Conservation (phyloP, 2,329 filamentous ascomycete species). For the Fusarium tricinctum region DNA sequence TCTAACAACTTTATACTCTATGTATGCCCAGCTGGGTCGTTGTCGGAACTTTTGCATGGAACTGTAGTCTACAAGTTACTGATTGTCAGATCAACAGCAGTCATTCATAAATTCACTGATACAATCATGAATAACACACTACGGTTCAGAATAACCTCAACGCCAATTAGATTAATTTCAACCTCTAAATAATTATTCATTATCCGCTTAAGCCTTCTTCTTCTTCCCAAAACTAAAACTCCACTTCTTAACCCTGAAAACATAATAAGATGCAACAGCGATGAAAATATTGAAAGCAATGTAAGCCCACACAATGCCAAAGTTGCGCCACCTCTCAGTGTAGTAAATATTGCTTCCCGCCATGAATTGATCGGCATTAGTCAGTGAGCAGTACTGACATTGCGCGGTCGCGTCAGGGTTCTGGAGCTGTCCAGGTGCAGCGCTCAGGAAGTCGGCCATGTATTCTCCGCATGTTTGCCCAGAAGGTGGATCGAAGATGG, state of each 20-base stretch:
- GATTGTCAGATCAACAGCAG: slow-evolving; percentile 3
- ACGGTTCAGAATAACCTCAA: background rate
- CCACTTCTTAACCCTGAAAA: slow-evolving; percentile 43
- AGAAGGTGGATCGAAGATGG: slow-evolving; percentile 72
- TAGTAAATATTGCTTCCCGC: slow-evolving; percentile 36
- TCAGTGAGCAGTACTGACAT: slow-evolving; percentile 34
- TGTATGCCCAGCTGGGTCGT: too few species aligned
- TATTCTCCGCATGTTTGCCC: slow-evolving; percentile 62
- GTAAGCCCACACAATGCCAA: slow-evolving; percentile 38
- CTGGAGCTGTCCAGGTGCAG: slow-evolving; percentile 48
- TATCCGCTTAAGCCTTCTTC: slow-evolving; percentile 20
- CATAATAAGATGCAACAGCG: slow-evolving; percentile 34
- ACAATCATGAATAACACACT: too few species aligned
- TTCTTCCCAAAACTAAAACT: slow-evolving; percentile 37
- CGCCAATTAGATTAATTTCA: too few species aligned
- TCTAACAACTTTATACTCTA: too few species aligned
- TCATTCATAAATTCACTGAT: background rate
- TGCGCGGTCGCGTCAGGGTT: slow-evolving; percentile 27
- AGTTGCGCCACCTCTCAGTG: slow-evolving; percentile 37
- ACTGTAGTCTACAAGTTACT: slow-evolving; percentile 1
- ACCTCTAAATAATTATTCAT: too few species aligned
- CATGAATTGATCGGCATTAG: slow-evolving; percentile 35
- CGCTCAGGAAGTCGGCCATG: slow-evolving; percentile 64
- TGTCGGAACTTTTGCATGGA: too few species aligned
- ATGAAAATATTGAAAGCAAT: slow-evolving; percentile 36